Evolutionary conservation across 495 filamentous ascomycete species (phyloP).

Genomic region (Aspergillus campestris): DNA sequence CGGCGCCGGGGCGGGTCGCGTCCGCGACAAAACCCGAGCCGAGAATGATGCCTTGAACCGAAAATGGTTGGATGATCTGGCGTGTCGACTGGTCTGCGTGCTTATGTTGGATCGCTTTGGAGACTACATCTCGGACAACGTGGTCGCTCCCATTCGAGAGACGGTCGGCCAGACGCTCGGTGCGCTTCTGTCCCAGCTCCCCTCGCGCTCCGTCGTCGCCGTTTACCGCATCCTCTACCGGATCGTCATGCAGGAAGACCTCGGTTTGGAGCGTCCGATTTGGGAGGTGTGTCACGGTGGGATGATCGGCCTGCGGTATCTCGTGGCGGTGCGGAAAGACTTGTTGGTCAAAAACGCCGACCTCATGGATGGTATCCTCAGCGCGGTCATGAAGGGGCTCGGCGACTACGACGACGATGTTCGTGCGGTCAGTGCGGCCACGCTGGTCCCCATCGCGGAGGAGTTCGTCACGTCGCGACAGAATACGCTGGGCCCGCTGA

Average conservation of each 20-base stretch:
- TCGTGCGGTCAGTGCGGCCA: conserved; percentile 91
- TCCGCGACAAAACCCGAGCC: conserved; percentile 54
- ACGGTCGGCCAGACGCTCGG: conserved; percentile 95
- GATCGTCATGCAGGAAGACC: conserved; percentile 85
- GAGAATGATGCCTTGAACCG: conserved; percentile 75
- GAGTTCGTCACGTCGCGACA: conserved; percentile 84
- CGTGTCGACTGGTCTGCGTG: conserved; percentile 85
- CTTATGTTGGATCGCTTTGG: conserved; percentile 97
- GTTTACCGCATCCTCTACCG: conserved; percentile 75
- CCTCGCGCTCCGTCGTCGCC: conserved; percentile 62
- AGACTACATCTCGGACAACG: conserved; percentile 95
- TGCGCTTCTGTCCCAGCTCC: conserved; percentile 73
- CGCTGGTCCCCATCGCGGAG: conserved; percentile 87
- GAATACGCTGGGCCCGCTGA: conserved; percentile 64
- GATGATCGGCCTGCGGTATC: conserved; percentile 90
- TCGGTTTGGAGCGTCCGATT: conserved; percentile 56
- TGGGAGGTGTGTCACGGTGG: conserved; percentile 98
- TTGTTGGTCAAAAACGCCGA: conserved; percentile 69
- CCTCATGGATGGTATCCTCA: conserved; percentile 88
- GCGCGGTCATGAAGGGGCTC: conserved; percentile 89
- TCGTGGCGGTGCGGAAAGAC: conserved; percentile 91
- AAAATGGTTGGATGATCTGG: conserved; percentile 84
- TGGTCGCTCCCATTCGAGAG: conserved; percentile 91
- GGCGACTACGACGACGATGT: conserved; percentile 91
- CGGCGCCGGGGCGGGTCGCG: conserved; percentile 80